Evolutionary conservation across 495 filamentous ascomycete genomes (phyloP), one percentile per base, ranked within the genome.

Genomic region (Parachaetomium inaequale): DNA sequence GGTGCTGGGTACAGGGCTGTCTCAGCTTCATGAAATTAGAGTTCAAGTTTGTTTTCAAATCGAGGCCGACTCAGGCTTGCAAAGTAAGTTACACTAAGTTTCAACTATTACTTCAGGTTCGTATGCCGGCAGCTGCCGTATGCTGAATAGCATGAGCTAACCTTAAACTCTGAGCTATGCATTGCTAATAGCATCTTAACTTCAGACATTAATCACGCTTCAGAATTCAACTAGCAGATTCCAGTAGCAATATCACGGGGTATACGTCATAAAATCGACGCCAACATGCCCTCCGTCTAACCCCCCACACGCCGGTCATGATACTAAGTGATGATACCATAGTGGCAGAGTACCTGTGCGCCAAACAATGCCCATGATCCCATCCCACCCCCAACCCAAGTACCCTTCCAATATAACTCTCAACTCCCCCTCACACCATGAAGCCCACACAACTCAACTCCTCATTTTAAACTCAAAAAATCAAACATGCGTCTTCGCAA

Each of bases 401-500:
- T 49, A 12, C n/a, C 23, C 19, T 11, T 14, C 45, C 42, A 25
- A 15, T 14, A 46, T 29, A 23, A n/a, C n/a, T n/a, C n/a, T n/a
- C n/a, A n/a, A n/a, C n/a, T 32, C 23, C 42, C 26, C 17, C 10
- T 19, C 14, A 21, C 21, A 34, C 46, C 17, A 42, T 23, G 31
- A 14, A 14, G 12, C 49, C 0, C 25, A 3, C 15, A 21, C 49
- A 54, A 12, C 49, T 25, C 7, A 52, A 42, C 10, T 14, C 19
- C 42, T 21, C 31, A 47, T 26, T 42, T 11, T 6, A 32, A 23
- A 0, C 5, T 3, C 21, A 29, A 43, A 15, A 46, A 49, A 10
- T 55, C 26, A 66, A 8, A 65, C 63, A 52, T 63, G 60, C 19
- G 66, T 75, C 62, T 59, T 70, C 23, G 42, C 28, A 51, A 55